These are phyloP conservation scores for Aureobasidium sp. DNA, from an alignment of 2,329 filamentous ascomycete genomes.

Conservation along the genomic window DNA sequence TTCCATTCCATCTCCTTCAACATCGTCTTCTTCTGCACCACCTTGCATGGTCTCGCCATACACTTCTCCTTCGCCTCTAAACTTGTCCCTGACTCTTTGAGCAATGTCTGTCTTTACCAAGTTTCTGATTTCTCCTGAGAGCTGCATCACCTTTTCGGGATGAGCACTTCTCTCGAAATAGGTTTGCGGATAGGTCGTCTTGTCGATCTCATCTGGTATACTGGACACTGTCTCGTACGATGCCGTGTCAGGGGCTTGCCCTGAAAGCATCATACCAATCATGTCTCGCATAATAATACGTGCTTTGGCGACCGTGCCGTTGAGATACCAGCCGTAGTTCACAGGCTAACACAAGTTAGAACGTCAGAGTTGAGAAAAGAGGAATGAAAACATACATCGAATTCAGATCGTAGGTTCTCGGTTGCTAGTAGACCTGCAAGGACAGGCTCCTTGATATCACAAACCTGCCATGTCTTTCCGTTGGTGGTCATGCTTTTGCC, in stretches of 20 bases:
- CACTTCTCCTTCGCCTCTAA: not conserved
- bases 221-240: conserved; percentile 10
- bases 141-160: conserved; percentile 5
- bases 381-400: conserved; percentile 48
- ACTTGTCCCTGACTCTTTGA: not conserved
- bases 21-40: conserved; percentile 6
- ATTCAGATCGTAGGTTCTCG: conserved; percentile 39
- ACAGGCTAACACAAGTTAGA: conserved; percentile 18
- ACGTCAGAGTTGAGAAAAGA: conserved; percentile 33
- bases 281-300: conserved; percentile 85
- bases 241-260: conserved; percentile 22
- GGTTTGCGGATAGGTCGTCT: not conserved
- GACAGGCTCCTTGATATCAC: conserved; percentile 78
- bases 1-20: not conserved
- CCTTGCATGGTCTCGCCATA: not conserved
- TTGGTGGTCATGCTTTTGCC: conserved; percentile 66
- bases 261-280: conserved; percentile 42
- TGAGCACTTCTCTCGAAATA: conserved; percentile 1
- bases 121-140: conserved; percentile 7
- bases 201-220: conserved; percentile 5
- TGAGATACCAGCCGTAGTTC: conserved; percentile 73
- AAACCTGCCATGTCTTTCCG: conserved; percentile 89
- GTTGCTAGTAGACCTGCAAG: conserved; percentile 58
- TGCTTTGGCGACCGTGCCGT: conserved; percentile 72
- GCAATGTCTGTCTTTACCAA: conserved; percentile 2